Evolutionary conservation across 176 grass and related monocot genomes (phyloP).

Genomic region (Carex scoparia): DNA sequence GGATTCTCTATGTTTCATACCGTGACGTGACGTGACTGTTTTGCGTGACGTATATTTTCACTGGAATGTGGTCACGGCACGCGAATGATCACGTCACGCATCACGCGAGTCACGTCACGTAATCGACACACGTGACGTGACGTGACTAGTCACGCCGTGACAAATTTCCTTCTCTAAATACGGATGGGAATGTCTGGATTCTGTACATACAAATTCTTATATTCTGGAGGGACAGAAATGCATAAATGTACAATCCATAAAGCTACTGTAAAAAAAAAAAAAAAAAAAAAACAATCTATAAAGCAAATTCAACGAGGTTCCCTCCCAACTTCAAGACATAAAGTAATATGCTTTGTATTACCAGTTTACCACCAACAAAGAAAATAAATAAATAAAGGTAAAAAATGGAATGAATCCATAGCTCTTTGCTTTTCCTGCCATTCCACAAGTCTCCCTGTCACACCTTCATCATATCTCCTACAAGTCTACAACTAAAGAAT

Average conservation of each 20-base stretch:
- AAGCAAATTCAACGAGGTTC: constrained; percentile 16
- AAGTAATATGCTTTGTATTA: constrained; percentile 10
- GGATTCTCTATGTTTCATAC: no score
- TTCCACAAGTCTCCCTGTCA: neutral
- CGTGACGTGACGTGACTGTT: no score
- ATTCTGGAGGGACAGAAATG: neutral
- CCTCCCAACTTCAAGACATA: neutral
- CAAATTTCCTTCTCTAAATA: no score
- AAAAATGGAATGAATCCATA: neutral
- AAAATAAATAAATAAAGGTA: neutral
- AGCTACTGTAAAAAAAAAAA: neutral
- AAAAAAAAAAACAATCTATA: neutral
- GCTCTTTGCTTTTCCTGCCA: constrained; percentile 2
- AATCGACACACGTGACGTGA: no score
- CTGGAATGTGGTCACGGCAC: no score
- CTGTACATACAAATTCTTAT: no score
- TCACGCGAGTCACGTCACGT: no score
- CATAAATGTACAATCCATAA: neutral
- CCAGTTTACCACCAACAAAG: neutral
- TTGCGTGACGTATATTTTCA: no score
- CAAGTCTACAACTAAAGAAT: constrained; percentile 21
- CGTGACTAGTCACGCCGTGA: no score
- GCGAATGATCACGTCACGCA: no score
- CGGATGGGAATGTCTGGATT: no score
- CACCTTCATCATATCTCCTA: constrained; percentile 16